phyloP scores from a whole-genome alignment of 495 filamentous ascomycete genomes.

The Annulohypoxylon maeteangense region DNA sequence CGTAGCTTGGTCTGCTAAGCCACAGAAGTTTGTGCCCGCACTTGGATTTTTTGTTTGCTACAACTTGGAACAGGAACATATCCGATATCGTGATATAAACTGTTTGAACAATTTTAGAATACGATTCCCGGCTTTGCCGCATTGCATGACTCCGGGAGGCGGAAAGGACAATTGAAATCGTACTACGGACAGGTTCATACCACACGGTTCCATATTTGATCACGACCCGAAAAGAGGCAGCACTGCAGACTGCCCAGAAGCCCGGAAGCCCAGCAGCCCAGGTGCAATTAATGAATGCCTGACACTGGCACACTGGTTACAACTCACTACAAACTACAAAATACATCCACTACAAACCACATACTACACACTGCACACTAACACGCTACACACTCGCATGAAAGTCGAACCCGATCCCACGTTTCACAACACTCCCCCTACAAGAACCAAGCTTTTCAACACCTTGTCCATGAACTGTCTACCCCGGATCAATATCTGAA shows the following conservation, averaged over 20 bases:
- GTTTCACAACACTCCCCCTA: conserved; percentile 40
- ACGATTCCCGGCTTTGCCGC: neutral
- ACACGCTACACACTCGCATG: conserved; percentile 24
- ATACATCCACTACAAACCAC: neutral
- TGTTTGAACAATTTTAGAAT: neutral
- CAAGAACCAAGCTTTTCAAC: conserved; percentile 29
- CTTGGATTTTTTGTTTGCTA: conserved; percentile 11
- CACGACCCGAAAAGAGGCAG: neutral
- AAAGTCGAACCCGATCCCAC: conserved; percentile 37
- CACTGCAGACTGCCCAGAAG: neutral
- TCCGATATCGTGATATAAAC: conserved; percentile 15
- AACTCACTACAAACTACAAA: neutral
- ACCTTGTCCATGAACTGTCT: conserved; percentile 27
- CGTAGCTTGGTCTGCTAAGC: conserved; percentile 40
- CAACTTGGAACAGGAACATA: neutral
- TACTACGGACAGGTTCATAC: conserved; percentile 7
- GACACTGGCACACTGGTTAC: neutral
- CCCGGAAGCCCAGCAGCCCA: too few species aligned
- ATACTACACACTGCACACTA: neutral
- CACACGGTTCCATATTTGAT: conserved; percentile 7
- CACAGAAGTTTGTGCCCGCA: conserved; percentile 27
- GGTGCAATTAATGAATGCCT: conserved; percentile 19
- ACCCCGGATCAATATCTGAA: conserved; percentile 33
- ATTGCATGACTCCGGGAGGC: conserved; percentile 9
- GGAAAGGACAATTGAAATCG: neutral